Evolutionary conservation across 257 asterid species (phyloP).

Genomic region (Parsonsia alboflavescens): DNA sequence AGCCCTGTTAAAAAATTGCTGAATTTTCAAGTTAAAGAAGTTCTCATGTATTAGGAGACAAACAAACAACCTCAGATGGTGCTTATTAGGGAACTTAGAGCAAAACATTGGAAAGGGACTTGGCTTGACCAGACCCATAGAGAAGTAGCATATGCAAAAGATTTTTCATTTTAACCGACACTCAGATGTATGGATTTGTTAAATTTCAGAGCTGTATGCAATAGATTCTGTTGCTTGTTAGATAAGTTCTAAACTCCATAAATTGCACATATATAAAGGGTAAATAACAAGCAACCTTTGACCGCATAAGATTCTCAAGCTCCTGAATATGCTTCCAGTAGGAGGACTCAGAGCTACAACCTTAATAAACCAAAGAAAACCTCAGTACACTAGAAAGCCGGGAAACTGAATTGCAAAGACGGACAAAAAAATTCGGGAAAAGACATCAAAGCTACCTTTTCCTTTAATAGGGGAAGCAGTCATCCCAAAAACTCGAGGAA

Average conservation of each 20-base stretch:
- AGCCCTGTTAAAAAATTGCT: neutral
- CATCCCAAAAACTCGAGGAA: constrained; percentile 90
- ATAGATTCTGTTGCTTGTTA: neutral
- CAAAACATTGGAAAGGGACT: neutral
- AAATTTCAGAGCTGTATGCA: neutral
- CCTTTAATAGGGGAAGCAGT: constrained; percentile 94
- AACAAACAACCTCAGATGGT: neutral
- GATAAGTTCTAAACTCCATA: neutral
- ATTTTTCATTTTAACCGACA: neutral
- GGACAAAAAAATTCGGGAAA: neutral
- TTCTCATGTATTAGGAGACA: neutral
- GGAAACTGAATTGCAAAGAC: constrained; percentile 8
- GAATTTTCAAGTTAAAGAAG: neutral
- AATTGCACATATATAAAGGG: neutral
- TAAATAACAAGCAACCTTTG: constrained; percentile 49
- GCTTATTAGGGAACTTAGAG: neutral
- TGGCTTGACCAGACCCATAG: neutral
- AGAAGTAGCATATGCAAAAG: neutral
- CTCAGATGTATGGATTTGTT: neutral
- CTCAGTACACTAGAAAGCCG: neutral
- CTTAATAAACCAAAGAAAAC: constrained; percentile 29
- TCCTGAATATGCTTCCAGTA: constrained; percentile 51
- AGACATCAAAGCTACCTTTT: constrained; percentile 43
- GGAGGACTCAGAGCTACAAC: constrained; percentile 26
- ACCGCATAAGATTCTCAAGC: constrained; percentile 74